phyloP scores from a whole-genome alignment of 2,329 filamentous ascomycete genomes.

The Fusarium compactum region DNA sequence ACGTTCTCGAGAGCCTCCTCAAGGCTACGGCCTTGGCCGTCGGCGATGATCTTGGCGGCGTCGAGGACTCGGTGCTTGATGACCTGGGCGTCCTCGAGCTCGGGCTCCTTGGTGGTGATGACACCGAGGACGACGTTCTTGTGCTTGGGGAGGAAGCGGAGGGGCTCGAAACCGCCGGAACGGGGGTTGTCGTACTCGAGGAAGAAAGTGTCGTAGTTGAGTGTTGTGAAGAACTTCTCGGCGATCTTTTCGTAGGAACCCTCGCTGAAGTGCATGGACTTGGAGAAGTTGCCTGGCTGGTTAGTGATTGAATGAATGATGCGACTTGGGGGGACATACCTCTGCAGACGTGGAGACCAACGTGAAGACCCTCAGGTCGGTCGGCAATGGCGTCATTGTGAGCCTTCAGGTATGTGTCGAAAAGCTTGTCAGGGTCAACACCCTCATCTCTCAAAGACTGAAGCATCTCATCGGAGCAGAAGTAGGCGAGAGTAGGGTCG shows the following conservation, averaged over 20 bases:
- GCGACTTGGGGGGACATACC: conserved; percentile 33
- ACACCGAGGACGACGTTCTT: conserved; percentile 74
- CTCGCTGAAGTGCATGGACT: conserved; percentile 72
- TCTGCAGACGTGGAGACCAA: conserved; percentile 74
- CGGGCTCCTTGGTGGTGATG: conserved; percentile 70
- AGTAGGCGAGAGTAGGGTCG: conserved; percentile 73
- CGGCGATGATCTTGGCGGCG: conserved; percentile 74
- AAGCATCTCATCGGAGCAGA: conserved; percentile 76
- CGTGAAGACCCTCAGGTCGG: conserved; percentile 73
- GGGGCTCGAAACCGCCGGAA: conserved; percentile 72
- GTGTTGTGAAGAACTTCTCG: conserved; percentile 68
- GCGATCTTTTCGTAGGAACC: conserved; percentile 74
- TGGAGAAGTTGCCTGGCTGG: conserved; percentile 67
- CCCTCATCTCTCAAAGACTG: conserved; percentile 68
- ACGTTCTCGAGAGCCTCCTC: conserved; percentile 74
- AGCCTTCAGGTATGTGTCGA: conserved; percentile 77
- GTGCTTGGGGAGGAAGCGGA: conserved; percentile 67
- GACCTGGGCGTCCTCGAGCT: conserved; percentile 66
- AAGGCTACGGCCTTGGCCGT: conserved; percentile 70
- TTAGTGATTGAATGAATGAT: not conserved
- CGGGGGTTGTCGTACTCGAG: conserved; percentile 71
- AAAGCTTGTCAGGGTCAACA: conserved; percentile 71
- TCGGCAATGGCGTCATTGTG: conserved; percentile 77
- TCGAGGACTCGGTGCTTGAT: conserved; percentile 66
- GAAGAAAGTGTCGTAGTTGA: conserved; percentile 72